Conservation (phyloP, 352 stramenopile species). For the Phytophthora hibernalis region DNA sequence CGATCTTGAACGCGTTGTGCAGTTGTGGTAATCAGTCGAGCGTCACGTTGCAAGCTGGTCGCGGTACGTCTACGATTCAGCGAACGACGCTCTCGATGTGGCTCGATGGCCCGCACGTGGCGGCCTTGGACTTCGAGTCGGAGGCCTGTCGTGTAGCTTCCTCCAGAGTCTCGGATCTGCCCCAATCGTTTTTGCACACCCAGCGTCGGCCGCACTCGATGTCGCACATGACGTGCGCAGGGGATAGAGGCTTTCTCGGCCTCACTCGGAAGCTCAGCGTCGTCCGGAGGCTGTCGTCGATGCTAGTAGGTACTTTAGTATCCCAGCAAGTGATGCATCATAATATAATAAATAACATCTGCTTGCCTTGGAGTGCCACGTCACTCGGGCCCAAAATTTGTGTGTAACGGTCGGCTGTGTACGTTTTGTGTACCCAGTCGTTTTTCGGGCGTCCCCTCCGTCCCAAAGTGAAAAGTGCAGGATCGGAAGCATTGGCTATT, state of each 20-base stretch:
- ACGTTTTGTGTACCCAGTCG: conserved; percentile 23
- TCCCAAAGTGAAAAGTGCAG: conserved; percentile 32
- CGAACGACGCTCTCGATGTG: conserved; percentile 9
- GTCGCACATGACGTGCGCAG: conserved; percentile 16
- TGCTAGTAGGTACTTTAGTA: no score
- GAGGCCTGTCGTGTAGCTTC: conserved; percentile 2
- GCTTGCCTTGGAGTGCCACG: conserved; percentile 38
- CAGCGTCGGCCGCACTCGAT: background rate
- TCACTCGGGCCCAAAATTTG: conserved; percentile 20
- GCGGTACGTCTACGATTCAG: conserved; percentile 16
- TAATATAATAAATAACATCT: no score
- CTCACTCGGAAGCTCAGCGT: background rate
- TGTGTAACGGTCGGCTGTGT: conserved; percentile 36
- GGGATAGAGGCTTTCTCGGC: conserved; percentile 12
- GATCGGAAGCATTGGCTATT: no score
- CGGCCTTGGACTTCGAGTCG: background rate
- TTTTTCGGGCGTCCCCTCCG: conserved; percentile 22
- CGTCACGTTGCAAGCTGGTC: conserved; percentile 22
- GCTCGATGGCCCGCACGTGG: conserved; percentile 19
- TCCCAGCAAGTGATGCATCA: no score
- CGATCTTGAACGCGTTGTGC: conserved; percentile 3
- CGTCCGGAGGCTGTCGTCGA: background rate
- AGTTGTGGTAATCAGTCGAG: conserved; percentile 19
- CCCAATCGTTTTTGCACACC: conserved; percentile 15
- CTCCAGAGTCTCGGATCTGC: conserved; percentile 18